Base-by-base conservation (phyloP, 768 basidiomycete genomes). In the Hirschioporus abietinus region DNA sequence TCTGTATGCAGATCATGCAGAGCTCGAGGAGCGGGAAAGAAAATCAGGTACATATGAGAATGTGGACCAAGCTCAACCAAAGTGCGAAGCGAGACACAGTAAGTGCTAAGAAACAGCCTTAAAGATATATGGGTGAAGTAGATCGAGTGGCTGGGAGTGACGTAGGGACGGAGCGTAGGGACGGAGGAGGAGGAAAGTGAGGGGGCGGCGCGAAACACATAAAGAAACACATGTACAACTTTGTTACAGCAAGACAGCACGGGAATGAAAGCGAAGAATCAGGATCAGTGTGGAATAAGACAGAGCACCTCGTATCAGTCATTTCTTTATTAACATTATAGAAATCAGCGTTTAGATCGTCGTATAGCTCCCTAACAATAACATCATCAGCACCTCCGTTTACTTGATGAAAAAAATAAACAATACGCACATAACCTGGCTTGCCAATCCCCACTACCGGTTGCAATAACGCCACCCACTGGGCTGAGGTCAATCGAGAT, bases 401-500 rank as follows among this genome's bases (percentile, higher is more conserved):
- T 18, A 61, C 25, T 23, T 20, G 59, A 64, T 3, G 17, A 25
- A 59, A 52, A 10, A 68, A n/a, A 35, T 34, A 59, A 30, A 65
- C 60, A 64, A 62, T 62, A 80, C 83, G 69, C 67, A 86, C 88
- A 90, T 79, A 90, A 86, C 76, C 87, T 79, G 58, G 89, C 89
- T 72, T 85, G 83, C 80, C 85, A 88, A 74, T 91, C 89, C 6
- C 89, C 90, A 70, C 84, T 86, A 26, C 89, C 89, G 4, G 88
- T 88, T 15, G 90, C 90, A 60, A 91, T 76, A 65, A 86, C 76
- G 57, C 83, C 84, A 23, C 86, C 87, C 26, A 81, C 80, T 7
- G 85, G 84, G 66, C 86, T 85, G 66, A 91, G 79, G 69, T 90
- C 88, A 73, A 91, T 89, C 35, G 86, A 88, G 74, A 90, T 90